Percentiles rank a stretch among this genome's conserved stretches.
Evolutionary conservation across 129 eudicot genomes (phyloP).

Genomic region (Logfia minima): DNA sequence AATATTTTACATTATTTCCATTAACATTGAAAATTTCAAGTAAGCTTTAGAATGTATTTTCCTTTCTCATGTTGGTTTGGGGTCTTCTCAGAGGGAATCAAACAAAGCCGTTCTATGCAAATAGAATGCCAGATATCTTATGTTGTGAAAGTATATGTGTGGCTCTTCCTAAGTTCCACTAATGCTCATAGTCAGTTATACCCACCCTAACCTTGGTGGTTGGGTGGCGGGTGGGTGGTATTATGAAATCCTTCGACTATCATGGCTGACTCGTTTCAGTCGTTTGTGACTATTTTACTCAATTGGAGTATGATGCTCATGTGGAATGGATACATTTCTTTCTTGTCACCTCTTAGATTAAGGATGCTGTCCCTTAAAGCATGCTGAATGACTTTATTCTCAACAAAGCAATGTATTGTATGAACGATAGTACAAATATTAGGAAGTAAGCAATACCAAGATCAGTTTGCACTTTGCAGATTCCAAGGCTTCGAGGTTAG

Average conservation of each 20-base stretch:
- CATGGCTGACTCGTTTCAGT: background rate
- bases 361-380: background rate
- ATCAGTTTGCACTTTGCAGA: background rate
- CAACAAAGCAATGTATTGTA: background rate
- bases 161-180: background rate
- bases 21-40: background rate
- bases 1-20: background rate
- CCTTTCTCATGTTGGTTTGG: background rate
- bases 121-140: background rate
- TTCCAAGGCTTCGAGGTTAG: conserved; percentile 3
- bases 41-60: background rate
- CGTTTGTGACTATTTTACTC: background rate
- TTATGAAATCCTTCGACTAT: background rate
- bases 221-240: background rate
- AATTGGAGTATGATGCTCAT: background rate
- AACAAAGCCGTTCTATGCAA: background rate
- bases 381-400: background rate
- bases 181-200: background rate
- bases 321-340: background rate
- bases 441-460: background rate
- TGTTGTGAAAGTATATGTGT: background rate
- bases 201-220: background rate
- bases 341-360: background rate
- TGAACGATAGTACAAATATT: background rate
- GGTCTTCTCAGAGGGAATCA: background rate